Evolutionary conservation across 2,329 filamentous ascomycete species (phyloP).

Genomic region (Talaromyces islandicus): DNA sequence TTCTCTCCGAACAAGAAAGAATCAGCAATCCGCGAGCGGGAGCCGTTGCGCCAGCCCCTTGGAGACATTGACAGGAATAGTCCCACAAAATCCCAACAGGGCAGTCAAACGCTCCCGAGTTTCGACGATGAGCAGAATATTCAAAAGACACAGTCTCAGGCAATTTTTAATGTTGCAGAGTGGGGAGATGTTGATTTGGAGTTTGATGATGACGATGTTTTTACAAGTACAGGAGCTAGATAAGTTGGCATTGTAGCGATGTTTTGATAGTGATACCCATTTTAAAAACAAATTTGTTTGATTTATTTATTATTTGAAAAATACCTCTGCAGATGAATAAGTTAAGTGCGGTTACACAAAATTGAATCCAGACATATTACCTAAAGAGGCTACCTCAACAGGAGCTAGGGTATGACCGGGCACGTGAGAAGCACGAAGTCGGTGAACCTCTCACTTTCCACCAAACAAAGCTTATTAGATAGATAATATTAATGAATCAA

Average conservation of each 20-base stretch:
- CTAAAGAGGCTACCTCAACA: neutral
- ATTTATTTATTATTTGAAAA: neutral
- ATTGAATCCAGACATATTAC: neutral
- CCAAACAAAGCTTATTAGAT: neutral
- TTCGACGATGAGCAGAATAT: neutral
- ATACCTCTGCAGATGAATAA: neutral
- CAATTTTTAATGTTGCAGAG: neutral
- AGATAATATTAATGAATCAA: neutral
- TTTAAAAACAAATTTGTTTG: neutral
- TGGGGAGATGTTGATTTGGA: constrained; percentile 26
- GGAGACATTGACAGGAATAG: constrained; percentile 21
- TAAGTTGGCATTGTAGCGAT: neutral
- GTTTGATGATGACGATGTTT: constrained; percentile 30
- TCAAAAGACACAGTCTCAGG: constrained; percentile 1
- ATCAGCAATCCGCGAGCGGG: neutral
- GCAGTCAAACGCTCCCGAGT: constrained; percentile 9
- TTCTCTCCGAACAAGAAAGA: neutral
- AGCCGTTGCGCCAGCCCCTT: constrained; percentile 17
- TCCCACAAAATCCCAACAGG: constrained; percentile 16
- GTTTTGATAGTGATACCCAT: neutral
- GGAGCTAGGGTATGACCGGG: neutral
- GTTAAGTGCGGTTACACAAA: neutral
- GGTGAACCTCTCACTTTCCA: neutral
- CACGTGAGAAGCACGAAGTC: neutral
- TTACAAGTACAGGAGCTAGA: constrained; percentile 22